A percentile compares a stretch with the other conserved stretches of the same genome.
Conservation (phyloP, 345 rosid species). For the Citrus cavaleriei region DNA sequence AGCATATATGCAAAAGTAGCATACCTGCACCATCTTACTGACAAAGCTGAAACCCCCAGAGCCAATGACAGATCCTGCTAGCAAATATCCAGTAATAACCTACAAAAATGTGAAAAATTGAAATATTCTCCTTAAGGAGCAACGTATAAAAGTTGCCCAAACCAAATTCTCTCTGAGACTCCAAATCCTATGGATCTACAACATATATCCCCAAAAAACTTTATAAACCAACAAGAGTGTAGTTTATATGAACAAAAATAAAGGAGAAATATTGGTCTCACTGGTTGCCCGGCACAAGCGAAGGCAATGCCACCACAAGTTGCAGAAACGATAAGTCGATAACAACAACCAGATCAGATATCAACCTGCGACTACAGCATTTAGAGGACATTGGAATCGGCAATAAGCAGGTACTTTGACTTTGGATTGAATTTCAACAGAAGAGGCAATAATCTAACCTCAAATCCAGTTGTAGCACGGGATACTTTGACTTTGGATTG, state of each 20-base stretch:
- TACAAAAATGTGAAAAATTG: constrained; percentile 16
- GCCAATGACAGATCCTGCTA: constrained; percentile 58
- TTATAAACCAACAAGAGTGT: constrained; percentile 5
- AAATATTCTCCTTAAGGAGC: neutral
- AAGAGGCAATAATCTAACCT: constrained; percentile 37
- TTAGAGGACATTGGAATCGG: constrained; percentile 14
- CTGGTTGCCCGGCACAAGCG: constrained; percentile 99
- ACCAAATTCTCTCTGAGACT: neutral
- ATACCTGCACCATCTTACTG: constrained; percentile 66
- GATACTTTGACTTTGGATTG: constrained; percentile 92
- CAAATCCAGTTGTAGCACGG: constrained; percentile 85
- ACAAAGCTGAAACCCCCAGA: constrained; percentile 60
- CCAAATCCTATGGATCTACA: constrained; percentile 4
- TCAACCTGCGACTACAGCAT: constrained; percentile 56
- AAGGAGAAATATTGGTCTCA: constrained; percentile 30
- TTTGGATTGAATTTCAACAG: neutral
- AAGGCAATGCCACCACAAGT: constrained; percentile 99
- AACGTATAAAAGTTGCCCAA: neutral
- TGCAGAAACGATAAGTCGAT: constrained; percentile 65
- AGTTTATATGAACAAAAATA: constrained; percentile 12
- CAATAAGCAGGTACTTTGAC: neutral
- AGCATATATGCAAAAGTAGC: constrained; percentile 8
- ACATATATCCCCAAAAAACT: neutral
- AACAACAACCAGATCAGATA: constrained; percentile 93
- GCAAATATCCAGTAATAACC: constrained; percentile 62